Conservation (phyloP, 2,329 filamentous ascomycete species). For the Aspergillus sp. region DNA sequence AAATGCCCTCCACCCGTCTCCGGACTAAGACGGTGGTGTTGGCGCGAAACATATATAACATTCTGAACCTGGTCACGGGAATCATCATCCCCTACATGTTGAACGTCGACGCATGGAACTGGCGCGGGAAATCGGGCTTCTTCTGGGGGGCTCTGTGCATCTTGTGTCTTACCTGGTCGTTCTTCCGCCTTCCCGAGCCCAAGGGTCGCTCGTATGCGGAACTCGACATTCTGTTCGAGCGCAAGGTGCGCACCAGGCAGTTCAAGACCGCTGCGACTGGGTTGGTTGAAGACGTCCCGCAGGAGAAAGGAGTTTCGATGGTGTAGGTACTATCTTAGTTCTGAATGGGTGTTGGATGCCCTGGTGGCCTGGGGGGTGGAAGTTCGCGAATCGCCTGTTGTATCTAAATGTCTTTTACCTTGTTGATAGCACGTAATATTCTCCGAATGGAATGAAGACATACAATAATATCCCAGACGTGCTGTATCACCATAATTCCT, state of each 20-base stretch:
- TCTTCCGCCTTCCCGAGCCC: conserved; percentile 74
- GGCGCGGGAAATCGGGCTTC: conserved; percentile 78
- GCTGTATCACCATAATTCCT: no score
- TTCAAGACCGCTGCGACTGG: conserved; percentile 3
- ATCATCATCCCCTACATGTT: conserved; percentile 86
- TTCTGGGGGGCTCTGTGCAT: conserved; percentile 78
- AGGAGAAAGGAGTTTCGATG: neutral
- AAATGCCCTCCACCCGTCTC: conserved; percentile 54
- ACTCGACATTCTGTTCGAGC: conserved; percentile 76
- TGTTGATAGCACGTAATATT: no score
- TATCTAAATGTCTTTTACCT: no score
- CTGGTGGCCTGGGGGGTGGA: no score
- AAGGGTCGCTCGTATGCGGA: conserved; percentile 75
- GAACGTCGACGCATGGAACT: conserved; percentile 78
- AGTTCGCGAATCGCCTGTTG: no score
- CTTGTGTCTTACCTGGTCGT: conserved; percentile 72
- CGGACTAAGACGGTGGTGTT: conserved; percentile 56
- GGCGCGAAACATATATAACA: conserved; percentile 46
- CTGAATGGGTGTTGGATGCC: no score
- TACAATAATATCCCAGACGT: no score
- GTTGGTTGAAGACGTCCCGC: neutral
- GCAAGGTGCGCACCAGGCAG: conserved; percentile 34
- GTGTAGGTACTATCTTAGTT: no score
- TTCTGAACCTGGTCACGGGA: conserved; percentile 50
- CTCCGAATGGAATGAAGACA: no score